phyloP scores from a whole-genome alignment of 2,329 filamentous ascomycete species.

The Ophiostoma angusticollis region DNA sequence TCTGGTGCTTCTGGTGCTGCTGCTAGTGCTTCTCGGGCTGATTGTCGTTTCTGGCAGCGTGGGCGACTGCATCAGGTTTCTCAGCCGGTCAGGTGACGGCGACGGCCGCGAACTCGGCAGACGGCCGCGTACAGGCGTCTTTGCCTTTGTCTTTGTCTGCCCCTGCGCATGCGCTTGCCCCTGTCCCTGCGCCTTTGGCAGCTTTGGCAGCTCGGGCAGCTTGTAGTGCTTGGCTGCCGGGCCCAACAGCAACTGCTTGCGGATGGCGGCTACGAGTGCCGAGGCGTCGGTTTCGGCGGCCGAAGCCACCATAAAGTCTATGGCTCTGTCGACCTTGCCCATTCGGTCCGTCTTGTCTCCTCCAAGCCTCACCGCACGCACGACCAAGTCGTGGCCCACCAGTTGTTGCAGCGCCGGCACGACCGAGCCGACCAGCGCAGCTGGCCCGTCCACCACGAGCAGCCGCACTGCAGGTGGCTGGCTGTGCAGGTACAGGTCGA shows the following conservation, averaged over 20 bases:
- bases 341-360: no score
- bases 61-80: constrained; percentile 1
- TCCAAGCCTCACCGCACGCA: no score
- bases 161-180: background rate
- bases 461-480: constrained; percentile 38
- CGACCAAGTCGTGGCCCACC: constrained; percentile 40
- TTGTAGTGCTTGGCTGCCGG: constrained; percentile 19
- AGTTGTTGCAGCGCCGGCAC: constrained; percentile 45
- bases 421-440: constrained; percentile 42
- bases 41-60: background rate
- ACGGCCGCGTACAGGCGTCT: constrained; percentile 3
- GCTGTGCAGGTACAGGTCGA: constrained; percentile 45
- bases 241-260: constrained; percentile 33
- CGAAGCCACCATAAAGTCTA: constrained; percentile 44
- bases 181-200: background rate
- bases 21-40: background rate
- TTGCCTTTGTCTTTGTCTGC: no score
- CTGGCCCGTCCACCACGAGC: constrained; percentile 45
- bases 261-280: constrained; percentile 39
- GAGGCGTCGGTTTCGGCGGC: constrained; percentile 41
- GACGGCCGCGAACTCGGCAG: no score
- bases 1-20: no score
- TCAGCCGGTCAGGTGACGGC: no score
- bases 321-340: no score
- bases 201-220: constrained; percentile 1